phyloP scores from a whole-genome alignment of 2,329 filamentous ascomycete genomes.

The Fusarium dimerum region DNA sequence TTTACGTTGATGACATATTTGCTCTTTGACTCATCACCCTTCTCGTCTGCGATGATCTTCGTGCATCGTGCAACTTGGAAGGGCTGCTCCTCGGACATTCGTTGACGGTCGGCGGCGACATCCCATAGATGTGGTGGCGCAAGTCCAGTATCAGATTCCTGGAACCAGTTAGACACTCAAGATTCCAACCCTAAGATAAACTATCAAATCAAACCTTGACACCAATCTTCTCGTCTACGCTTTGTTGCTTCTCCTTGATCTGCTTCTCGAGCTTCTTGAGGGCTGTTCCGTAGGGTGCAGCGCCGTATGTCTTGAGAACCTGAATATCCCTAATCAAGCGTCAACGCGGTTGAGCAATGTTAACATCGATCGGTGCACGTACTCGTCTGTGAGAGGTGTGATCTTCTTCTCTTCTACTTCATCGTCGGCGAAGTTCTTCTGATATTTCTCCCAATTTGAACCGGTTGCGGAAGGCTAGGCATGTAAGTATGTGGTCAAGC shows the following conservation, averaged over 20 bases:
- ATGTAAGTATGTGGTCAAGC: constrained; percentile 24
- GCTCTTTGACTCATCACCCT: constrained; percentile 90
- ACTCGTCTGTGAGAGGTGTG: constrained; percentile 95
- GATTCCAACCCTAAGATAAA: neutral
- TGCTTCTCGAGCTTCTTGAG: constrained; percentile 98
- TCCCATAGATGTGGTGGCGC: constrained; percentile 99
- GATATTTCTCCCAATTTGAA: constrained; percentile 96
- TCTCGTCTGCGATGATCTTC: constrained; percentile 97
- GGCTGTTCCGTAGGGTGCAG: constrained; percentile 88
- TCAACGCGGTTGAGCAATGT: constrained; percentile 23
- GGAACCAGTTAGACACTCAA: constrained; percentile 21
- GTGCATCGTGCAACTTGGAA: constrained; percentile 97
- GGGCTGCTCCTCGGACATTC: constrained; percentile 97
- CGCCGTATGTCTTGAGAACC: constrained; percentile 98
- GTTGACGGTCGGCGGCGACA: constrained; percentile 94
- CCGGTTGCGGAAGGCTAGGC: constrained; percentile 90
- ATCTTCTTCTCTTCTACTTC: constrained; percentile 99
- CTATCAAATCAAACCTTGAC: constrained; percentile 61
- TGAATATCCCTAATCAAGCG: constrained; percentile 79
- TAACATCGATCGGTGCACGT: constrained; percentile 39
- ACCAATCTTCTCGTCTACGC: constrained; percentile 98
- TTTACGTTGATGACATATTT: constrained; percentile 99
- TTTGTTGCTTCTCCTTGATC: constrained; percentile 98
- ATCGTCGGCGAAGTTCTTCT: constrained; percentile 95
- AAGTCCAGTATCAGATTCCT: constrained; percentile 98